Evolutionary conservation across 2,329 filamentous ascomycete species (phyloP).

Genomic region (Atkinsonella hypoxylon): DNA sequence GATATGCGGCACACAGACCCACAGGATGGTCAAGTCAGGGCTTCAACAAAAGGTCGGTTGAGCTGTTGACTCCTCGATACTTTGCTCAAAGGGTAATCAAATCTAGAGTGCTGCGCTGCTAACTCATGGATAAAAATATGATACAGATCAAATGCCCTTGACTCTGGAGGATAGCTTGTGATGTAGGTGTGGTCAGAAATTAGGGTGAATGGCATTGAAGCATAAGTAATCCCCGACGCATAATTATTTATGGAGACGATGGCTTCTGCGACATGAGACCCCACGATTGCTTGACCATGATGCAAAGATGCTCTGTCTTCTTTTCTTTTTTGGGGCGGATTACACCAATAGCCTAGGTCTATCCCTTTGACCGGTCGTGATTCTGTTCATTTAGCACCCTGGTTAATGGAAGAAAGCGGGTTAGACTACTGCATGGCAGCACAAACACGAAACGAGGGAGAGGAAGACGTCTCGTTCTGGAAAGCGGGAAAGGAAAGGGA

Average conservation of each 20-base stretch:
- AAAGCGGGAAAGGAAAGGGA: background rate
- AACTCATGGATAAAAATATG: background rate
- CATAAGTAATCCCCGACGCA: no score
- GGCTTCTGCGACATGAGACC: background rate
- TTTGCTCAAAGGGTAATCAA: no score
- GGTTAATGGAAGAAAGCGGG: background rate
- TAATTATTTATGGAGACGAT: background rate
- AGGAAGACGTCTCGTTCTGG: background rate
- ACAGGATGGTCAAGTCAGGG: no score
- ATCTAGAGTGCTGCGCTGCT: no score
- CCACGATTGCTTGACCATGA: background rate
- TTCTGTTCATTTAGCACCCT: slow-evolving; percentile 9
- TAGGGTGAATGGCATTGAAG: background rate
- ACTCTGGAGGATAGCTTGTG: background rate
- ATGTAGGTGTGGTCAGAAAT: background rate
- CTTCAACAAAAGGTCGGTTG: no score
- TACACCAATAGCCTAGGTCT: background rate
- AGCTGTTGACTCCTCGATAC: no score
- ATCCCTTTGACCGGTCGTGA: slow-evolving; percentile 4
- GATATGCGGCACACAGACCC: no score
- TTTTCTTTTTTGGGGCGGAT: background rate
- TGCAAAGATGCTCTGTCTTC: background rate
- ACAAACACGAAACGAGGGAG: background rate
- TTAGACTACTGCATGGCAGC: slow-evolving; percentile 2
- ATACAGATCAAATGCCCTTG: background rate